These are phyloP conservation scores for Cladosporium colombiae DNA, from an alignment of 2,329 filamentous ascomycete genomes.

Conservation along the genomic window DNA sequence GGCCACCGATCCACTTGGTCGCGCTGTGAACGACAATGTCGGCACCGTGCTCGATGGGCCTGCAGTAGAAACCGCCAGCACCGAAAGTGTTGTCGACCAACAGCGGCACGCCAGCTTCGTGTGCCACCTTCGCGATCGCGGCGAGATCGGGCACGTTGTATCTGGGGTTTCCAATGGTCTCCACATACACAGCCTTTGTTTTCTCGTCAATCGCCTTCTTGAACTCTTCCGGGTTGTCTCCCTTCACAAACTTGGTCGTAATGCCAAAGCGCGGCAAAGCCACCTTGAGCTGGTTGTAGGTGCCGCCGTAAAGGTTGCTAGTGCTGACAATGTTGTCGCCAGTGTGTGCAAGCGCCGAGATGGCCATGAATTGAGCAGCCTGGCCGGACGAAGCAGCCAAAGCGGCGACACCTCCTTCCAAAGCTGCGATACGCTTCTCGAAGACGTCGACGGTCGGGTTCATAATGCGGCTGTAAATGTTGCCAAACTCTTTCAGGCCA, in stretches of 20 bases:
- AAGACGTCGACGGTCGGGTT: conserved; percentile 96
- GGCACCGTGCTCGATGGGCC: conserved; percentile 85
- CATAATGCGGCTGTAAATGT: conserved; percentile 97
- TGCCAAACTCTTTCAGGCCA: conserved; percentile 93
- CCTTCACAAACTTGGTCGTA: conserved; percentile 80
- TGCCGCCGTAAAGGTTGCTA: conserved; percentile 88
- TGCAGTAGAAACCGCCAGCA: conserved; percentile 83
- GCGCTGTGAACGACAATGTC: conserved; percentile 94
- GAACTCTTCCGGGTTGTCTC: conserved; percentile 78
- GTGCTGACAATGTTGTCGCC: conserved; percentile 95
- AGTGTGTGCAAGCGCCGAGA: conserved; percentile 77
- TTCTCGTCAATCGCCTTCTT: conserved; percentile 82
- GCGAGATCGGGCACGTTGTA: conserved; percentile 94
- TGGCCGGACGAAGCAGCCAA: conserved; percentile 85
- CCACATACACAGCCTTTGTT: conserved; percentile 89
- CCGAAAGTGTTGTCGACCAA: conserved; percentile 93
- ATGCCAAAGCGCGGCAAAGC: conserved; percentile 85
- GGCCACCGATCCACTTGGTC: conserved; percentile 96
- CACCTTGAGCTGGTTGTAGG: conserved; percentile 97
- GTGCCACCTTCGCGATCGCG: conserved; percentile 78
- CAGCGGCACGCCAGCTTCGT: conserved; percentile 61
- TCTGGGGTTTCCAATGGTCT: conserved; percentile 89
- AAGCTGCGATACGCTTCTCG: conserved; percentile 92
- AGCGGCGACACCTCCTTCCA: conserved; percentile 87
- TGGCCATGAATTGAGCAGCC: conserved; percentile 87